Evolutionary conservation across 208 protist species (phyloP).

Genomic region (Porcisia deanei): DNA sequence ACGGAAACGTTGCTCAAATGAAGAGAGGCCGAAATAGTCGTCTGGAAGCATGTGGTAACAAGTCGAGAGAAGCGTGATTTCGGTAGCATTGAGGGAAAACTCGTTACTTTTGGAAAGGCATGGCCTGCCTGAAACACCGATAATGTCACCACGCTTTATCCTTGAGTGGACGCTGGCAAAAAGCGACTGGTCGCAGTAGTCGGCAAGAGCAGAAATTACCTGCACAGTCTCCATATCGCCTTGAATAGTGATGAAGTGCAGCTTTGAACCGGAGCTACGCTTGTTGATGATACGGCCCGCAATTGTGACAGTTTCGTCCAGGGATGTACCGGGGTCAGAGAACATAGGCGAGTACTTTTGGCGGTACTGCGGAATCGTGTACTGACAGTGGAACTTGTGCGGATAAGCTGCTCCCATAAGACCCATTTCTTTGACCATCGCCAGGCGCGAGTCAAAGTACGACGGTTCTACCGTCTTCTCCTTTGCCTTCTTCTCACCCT

Average conservation of each 20-base stretch:
- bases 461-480: constrained; percentile 60
- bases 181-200: constrained; percentile 70
- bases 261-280: constrained; percentile 89
- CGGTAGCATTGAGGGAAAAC: constrained; percentile 86
- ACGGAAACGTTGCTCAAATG: constrained; percentile 95
- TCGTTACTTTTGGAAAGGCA: constrained; percentile 89
- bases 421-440: constrained; percentile 89
- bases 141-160: constrained; percentile 98
- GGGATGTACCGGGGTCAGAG: constrained; percentile 43
- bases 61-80: constrained; percentile 93
- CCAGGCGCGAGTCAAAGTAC: constrained; percentile 88
- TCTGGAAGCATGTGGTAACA: constrained; percentile 99
- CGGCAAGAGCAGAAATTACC: constrained; percentile 74
- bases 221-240: constrained; percentile 96
- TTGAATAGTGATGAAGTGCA: constrained; percentile 97
- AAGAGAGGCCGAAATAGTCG: constrained; percentile 92
- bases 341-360: constrained; percentile 68
- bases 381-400: constrained; percentile 96
- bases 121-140: constrained; percentile 95
- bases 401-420: constrained; percentile 94
- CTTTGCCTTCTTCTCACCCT: constrained; percentile 44
- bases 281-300: constrained; percentile 88
- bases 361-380: constrained; percentile 90
- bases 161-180: constrained; percentile 87
- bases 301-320: constrained; percentile 79